These are phyloP conservation scores for Pueraria montana DNA, from an alignment of 306 rosid species.

Conservation along the genomic window DNA sequence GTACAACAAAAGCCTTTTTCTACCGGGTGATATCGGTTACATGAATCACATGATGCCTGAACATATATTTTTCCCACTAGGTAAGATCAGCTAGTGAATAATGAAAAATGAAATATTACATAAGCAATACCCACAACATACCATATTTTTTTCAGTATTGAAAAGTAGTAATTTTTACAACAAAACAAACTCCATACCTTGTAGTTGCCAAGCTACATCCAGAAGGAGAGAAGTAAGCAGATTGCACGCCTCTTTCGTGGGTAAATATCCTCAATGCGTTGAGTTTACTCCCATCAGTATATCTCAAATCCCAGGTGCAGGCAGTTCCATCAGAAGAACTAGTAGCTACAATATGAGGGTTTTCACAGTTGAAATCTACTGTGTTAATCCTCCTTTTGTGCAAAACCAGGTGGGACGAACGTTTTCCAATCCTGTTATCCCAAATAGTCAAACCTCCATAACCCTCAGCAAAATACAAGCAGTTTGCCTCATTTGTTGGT, in stretches of 20 bases:
- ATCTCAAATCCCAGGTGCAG: conserved; percentile 92
- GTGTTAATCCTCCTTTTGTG: conserved; percentile 74
- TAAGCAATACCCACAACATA: conserved; percentile 19
- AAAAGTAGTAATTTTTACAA: background rate
- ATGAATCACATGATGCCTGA: too few relatives aligned
- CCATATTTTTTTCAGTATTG: conserved; percentile 15
- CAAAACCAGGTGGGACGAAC: conserved; percentile 60
- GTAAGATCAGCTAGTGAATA: too few relatives aligned
- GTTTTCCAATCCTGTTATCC: conserved; percentile 71
- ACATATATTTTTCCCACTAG: too few relatives aligned
- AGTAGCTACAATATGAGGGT: conserved; percentile 73
- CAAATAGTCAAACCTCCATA: conserved; percentile 66
- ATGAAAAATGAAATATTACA: background rate
- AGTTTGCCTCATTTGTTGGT: conserved; percentile 59
- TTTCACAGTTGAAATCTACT: conserved; percentile 67
- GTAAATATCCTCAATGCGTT: conserved; percentile 57
- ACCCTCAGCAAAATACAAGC: conserved; percentile 79
- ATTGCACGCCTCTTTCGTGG: conserved; percentile 71
- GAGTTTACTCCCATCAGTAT: conserved; percentile 50
- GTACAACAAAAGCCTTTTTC: too few relatives aligned
- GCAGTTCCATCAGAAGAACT: conserved; percentile 84
- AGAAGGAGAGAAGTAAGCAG: conserved; percentile 89
- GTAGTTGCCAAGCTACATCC: conserved; percentile 79
- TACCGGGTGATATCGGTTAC: too few relatives aligned
- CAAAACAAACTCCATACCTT: conserved; percentile 58